Percentiles rank a stretch among this genome's conserved stretches.
Evolutionary conservation across 2,329 filamentous ascomycete species (phyloP).

Genomic region (Leptographium radiaticola): DNA sequence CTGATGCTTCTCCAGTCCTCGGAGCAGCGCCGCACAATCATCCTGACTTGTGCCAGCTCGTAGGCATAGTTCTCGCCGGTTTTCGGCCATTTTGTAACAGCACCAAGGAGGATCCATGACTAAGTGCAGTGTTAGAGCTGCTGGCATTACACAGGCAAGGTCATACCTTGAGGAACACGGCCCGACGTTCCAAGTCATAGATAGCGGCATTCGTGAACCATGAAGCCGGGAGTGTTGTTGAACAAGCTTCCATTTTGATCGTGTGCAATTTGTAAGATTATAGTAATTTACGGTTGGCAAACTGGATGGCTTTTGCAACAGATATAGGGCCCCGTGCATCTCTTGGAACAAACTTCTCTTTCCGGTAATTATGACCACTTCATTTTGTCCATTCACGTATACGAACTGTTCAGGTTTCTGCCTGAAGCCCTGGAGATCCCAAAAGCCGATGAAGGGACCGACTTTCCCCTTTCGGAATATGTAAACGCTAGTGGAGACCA

Average conservation of each 20-base stretch:
- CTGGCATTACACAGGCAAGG: neutral
- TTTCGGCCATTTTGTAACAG: neutral
- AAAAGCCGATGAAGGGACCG: neutral
- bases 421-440: no score
- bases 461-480: neutral
- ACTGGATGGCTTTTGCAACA: no score
- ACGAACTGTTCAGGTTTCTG: no score
- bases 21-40: neutral
- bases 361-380: no score
- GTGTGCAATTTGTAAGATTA: no score
- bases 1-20: slow-evolving; percentile 2
- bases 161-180: slow-evolving; percentile 2
- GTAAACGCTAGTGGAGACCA: neutral
- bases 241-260: neutral
- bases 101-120: slow-evolving; percentile 4
- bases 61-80: neutral
- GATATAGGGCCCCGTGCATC: no score
- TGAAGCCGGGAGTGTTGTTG: slow-evolving; percentile 2
- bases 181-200: neutral
- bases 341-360: no score
- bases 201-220: slow-evolving; percentile 4
- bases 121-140: neutral
- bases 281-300: no score
- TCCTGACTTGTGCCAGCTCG: neutral
- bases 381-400: no score